A percentile compares a stretch with the other conserved stretches of the same genome.
These are phyloP conservation scores for Capsicum chinense DNA, from an alignment of 257 asterid species.

Conservation along the genomic window DNA sequence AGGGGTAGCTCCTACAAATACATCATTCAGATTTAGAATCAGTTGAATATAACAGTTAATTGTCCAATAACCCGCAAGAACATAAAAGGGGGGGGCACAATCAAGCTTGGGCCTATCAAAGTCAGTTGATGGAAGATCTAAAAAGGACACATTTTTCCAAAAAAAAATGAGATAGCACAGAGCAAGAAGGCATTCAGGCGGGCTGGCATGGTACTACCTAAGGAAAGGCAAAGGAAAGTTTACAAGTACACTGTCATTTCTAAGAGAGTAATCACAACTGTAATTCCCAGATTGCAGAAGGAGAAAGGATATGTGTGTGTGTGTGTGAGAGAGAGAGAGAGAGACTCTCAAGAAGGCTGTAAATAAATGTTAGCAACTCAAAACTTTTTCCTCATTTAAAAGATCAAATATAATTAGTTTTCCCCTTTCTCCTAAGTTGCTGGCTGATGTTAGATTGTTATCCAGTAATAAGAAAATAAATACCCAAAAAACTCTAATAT, in stretches of 20 bases:
- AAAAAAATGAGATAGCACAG: background rate
- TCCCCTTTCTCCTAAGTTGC: background rate
- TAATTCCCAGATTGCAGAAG: background rate
- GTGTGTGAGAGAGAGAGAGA: background rate
- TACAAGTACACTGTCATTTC: background rate
- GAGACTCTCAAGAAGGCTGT: background rate
- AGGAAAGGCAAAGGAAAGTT: background rate
- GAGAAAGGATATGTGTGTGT: too few species aligned
- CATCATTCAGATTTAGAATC: constrained; percentile 13
- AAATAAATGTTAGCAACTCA: background rate
- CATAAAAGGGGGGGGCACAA: background rate
- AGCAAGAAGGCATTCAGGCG: background rate
- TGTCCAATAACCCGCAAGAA: background rate
- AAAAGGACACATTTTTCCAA: background rate
- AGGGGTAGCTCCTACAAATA: background rate
- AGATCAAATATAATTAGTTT: background rate
- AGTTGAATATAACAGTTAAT: background rate
- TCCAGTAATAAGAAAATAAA: background rate
- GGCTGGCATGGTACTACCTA: background rate
- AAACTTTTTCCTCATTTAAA: background rate
- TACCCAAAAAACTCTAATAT: background rate
- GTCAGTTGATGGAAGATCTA: background rate
- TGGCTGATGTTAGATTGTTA: background rate
- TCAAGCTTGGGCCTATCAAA: background rate
- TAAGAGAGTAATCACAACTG: background rate